phyloP scores from a whole-genome alignment of 768 basidiomycete species.

The Candolleomyces eurysporus region DNA sequence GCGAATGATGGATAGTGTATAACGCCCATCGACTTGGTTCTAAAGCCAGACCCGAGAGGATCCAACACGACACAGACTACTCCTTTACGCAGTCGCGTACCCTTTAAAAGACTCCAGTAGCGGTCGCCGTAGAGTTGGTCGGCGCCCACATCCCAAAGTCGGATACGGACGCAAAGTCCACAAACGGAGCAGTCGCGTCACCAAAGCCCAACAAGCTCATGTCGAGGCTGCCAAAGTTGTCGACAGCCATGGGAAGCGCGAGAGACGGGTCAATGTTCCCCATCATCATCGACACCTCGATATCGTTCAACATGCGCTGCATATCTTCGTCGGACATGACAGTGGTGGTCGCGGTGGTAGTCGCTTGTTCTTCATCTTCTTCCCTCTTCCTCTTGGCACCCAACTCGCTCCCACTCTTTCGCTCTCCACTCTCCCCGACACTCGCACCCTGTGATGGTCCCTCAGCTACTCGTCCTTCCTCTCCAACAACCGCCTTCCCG shows the following conservation, averaged over 20 bases:
- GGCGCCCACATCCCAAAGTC: conserved; percentile 7
- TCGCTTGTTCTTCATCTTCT: conserved; percentile 10
- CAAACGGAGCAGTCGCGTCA: neutral
- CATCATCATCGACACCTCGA: conserved; percentile 12
- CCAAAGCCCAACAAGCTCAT: neutral
- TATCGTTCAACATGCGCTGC: conserved; percentile 17
- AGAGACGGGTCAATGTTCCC: conserved; percentile 5
- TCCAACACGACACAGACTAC: neutral
- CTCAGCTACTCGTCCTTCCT: neutral
- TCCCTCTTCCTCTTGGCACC: conserved; percentile 13
- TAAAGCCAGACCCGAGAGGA: neutral
- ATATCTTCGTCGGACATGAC: conserved; percentile 17
- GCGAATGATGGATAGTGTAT: neutral
- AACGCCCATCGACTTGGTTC: neutral
- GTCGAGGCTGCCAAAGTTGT: conserved; percentile 13
- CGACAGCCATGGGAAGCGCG: conserved; percentile 5
- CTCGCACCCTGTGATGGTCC: neutral
- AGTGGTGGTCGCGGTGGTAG: neutral
- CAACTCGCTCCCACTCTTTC: conserved; percentile 1
- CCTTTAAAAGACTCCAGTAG: neutral
- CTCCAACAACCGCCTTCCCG: conserved; percentile 7
- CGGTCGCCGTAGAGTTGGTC: conserved; percentile 2
- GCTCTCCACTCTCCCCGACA: conserved; percentile 10
- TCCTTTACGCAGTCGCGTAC: neutral
- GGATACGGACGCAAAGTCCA: conserved; percentile 1